Evolutionary conservation across 805 yeast species (phyloP), one percentile per base, ranked within the genome.

Genomic region (Torulaspora microellipsoides): DNA sequence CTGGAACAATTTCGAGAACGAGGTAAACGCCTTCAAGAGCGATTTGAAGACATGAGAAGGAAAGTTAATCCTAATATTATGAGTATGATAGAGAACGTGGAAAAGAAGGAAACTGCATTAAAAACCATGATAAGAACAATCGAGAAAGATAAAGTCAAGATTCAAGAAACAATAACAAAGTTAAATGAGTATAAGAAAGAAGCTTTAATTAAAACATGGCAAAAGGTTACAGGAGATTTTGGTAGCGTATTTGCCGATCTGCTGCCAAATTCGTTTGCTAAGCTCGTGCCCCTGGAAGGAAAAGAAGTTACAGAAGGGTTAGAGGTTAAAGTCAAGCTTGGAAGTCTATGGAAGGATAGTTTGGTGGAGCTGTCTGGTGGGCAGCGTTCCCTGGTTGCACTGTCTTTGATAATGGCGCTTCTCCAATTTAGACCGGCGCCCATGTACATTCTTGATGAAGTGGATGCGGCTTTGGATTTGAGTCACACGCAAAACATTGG

Each of bases 401-500:
- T 93, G 44, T 86, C 98, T 3, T 71, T 91, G 54, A 93, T 93
- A 54, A 76, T 91, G 80, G 96, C 98, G 0, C 71, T 93, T 48
- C 70, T 93, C 38, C 95, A 89, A 64, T 91, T 85, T 71, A 87
- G 89, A 63, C 99, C 99, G 4, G 99, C 99, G 1, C 99, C 99
- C 7, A 86, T 93, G 95, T 93, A 93, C 60, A 91, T 93, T 54
- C 70, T 93, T 45, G 99, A 93, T 67, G 99, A 93, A 68, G 97
- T 93, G 31, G 99, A 93, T 69, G 99, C 99, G 1, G 99, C 99
- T 1, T 74, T 93, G 52, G 99, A 93, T 72, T 75, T 91, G 51
- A 86, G 95, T 46, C 99, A 93, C 62, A 93, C 99, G 1, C 98
- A 93, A 64, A 93, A 93, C 58, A 93, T 93, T 58, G 99, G 99